Conservation (phyloP, 1,139 yeast species). For the Pichiaceae sp. region DNA sequence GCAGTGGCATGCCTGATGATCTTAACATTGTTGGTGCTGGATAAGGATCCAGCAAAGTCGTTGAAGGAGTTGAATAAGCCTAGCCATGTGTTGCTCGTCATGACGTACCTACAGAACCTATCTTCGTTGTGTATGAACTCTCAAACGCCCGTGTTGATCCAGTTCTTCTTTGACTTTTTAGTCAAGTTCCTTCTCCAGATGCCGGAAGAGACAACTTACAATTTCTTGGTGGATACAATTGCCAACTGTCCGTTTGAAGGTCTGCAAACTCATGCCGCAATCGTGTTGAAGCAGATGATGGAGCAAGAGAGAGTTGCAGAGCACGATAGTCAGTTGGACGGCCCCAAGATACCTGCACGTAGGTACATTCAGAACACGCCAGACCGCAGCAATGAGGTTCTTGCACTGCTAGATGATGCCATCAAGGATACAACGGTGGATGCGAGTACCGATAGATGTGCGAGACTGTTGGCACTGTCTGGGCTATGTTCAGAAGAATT, state of each 20-base stretch:
- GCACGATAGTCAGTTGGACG: slow-evolving; percentile 4
- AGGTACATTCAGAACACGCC: neutral
- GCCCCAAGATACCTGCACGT: neutral
- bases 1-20: slow-evolving; percentile 15
- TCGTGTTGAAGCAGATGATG: slow-evolving; percentile 56
- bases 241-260: slow-evolving; percentile 59
- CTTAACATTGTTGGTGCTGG: slow-evolving; percentile 11
- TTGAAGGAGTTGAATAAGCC: slow-evolving; percentile 1
- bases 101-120: slow-evolving; percentile 38
- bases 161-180: slow-evolving; percentile 36
- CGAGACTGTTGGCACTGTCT: neutral
- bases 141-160: slow-evolving; percentile 7
- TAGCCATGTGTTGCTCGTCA: slow-evolving; percentile 12
- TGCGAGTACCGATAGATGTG: neutral
- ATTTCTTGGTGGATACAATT: slow-evolving; percentile 58
- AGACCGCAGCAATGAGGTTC: neutral
- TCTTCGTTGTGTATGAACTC: slow-evolving; percentile 29
- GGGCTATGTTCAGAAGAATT: neutral
- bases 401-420: neutral
- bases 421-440: neutral
- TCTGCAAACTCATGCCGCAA: slow-evolving; percentile 50
- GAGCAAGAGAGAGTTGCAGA: slow-evolving; percentile 20
- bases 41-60: slow-evolving; percentile 3
- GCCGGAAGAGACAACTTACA: slow-evolving; percentile 49
- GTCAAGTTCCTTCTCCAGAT: slow-evolving; percentile 47